Base-by-base conservation (phyloP, 192 early-diverging fungal species). In the Coemansia sp. region DNA sequence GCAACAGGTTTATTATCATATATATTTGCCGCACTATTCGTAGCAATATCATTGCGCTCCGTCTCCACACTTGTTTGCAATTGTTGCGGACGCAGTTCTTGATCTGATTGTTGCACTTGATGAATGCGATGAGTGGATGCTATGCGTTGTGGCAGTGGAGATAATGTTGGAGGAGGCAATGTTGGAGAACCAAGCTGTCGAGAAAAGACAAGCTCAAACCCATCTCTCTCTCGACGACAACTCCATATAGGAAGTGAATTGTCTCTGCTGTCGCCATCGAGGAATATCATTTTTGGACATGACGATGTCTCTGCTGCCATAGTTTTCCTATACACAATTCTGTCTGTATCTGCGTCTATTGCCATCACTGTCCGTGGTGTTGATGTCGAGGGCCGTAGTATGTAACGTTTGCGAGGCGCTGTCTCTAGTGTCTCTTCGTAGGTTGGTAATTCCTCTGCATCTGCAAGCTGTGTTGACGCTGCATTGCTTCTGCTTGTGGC, bases 401-500 rank as follows among this genome's bases (percentile, higher is more conserved):
- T n/a, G 64, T 79, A 79, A 9, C 28, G 53, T 49, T 73, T 79
- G 34, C 56, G 67, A 5, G 28, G 41, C 24, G 44, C 51, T 10
- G 65, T 54, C 30, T 72, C 64, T 7, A 80, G 54, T 7, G 77
- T 74, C 16, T 80, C 77, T 24, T 80, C 77, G 58, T 80, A 80
- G 0, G 67, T 71, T 0, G 77, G 77, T 28, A 73, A 55, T 7
- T n/a, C 64, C 10, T 77, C 75, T n/a, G 7, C 25, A 24, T 56
- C 62, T n/a, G 5, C 22, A 19, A 47, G 9, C 38, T 12, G 18
- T 16, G 38, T 3, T 44, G 38, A 3, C 12, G 38, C 12, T 16
- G 38, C 38, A 44, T 24, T 6, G 27, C 16, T n/a, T 21, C 32
- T 12, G 19, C 32, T 28, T 54, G 22, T 16, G 38, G 38, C 38